Conservation (phyloP, 768 basidiomycete species). For the Phanerochaete sordida region DNA sequence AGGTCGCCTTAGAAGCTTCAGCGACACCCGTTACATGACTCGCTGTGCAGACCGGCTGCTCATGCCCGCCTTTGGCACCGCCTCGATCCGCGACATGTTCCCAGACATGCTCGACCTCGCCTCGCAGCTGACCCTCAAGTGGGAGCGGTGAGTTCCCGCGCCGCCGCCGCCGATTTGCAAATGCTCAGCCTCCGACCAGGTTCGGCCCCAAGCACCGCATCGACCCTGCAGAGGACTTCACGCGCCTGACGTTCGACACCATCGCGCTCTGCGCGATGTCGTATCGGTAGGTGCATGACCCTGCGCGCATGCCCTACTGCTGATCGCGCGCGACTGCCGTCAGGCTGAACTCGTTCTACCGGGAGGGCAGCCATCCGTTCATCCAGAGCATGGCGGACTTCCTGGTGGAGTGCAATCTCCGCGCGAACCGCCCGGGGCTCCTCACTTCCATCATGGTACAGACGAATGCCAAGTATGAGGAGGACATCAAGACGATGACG, state of each 20-base stretch:
- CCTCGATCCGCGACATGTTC: slow-evolving; percentile 42
- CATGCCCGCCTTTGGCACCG: slow-evolving; percentile 40
- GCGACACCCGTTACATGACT: background rate
- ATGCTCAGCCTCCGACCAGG: slow-evolving; percentile 18
- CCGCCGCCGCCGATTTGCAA: background rate
- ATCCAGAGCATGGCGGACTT: slow-evolving; percentile 38
- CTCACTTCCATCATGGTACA: slow-evolving; percentile 33
- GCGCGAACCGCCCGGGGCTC: slow-evolving; percentile 32
- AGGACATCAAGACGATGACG: slow-evolving; percentile 38
- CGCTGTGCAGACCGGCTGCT: slow-evolving; percentile 33
- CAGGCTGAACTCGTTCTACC: slow-evolving; percentile 46
- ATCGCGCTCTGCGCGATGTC: slow-evolving; percentile 43
- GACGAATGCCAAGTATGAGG: slow-evolving; percentile 36
- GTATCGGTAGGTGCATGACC: slow-evolving; percentile 26
- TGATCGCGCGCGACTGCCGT: too few species aligned
- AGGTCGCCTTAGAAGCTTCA: too few species aligned
- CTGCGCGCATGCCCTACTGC: background rate
- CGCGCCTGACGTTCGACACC: slow-evolving; percentile 45
- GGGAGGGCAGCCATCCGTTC: slow-evolving; percentile 34
- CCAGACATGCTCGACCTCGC: slow-evolving; percentile 45
- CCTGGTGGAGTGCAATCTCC: slow-evolving; percentile 34
- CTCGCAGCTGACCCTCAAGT: slow-evolving; percentile 40
- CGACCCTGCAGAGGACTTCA: slow-evolving; percentile 45
- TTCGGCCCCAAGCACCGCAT: slow-evolving; percentile 40
- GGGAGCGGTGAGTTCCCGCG: slow-evolving; percentile 31